Percentiles rank a stretch among this genome's conserved stretches.
Evolutionary conservation across 2,329 filamentous ascomycete genomes (phyloP).

Genomic region (Fusarium sp.): DNA sequence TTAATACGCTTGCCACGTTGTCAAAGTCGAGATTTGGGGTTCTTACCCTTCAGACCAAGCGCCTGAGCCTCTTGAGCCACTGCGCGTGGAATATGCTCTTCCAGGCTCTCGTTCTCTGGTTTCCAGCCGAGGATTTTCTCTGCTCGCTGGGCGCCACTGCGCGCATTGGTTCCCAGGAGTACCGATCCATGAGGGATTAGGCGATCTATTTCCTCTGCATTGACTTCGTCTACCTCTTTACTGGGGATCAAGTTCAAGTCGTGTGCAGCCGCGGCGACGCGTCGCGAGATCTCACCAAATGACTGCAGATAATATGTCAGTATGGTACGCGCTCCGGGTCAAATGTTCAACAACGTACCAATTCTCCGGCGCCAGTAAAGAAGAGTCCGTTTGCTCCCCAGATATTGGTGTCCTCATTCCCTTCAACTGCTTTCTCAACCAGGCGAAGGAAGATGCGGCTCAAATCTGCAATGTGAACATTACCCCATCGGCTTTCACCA

Average conservation of each 20-base stretch:
- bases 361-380: conserved; percentile 51
- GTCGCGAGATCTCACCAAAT: conserved; percentile 51
- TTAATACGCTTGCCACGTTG: neutral
- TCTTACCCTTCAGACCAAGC: conserved; percentile 20
- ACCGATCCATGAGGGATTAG: conserved; percentile 61
- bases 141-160: conserved; percentile 65
- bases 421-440: conserved; percentile 51
- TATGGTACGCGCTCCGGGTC: no score
- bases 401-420: conserved; percentile 31
- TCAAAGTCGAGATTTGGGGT: neutral
- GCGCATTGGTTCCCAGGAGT: conserved; percentile 71
- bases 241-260: conserved; percentile 44
- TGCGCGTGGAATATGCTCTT: conserved; percentile 55
- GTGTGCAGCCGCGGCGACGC: conserved; percentile 44
- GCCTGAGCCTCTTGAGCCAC: conserved; percentile 44
- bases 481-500: conserved; percentile 55
- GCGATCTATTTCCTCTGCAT: conserved; percentile 59
- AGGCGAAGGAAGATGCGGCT: conserved; percentile 51
- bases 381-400: conserved; percentile 59
- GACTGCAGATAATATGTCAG: conserved; percentile 27
- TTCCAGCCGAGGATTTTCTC: conserved; percentile 68
- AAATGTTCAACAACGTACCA: conserved; percentile 39
- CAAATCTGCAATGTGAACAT: conserved; percentile 55
- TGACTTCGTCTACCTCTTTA: conserved; percentile 45
- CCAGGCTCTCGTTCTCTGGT: conserved; percentile 62